These are phyloP conservation scores for Berkeleyomyces rouxiae DNA, from an alignment of 2,329 filamentous ascomycete genomes.

Conservation along the genomic window DNA sequence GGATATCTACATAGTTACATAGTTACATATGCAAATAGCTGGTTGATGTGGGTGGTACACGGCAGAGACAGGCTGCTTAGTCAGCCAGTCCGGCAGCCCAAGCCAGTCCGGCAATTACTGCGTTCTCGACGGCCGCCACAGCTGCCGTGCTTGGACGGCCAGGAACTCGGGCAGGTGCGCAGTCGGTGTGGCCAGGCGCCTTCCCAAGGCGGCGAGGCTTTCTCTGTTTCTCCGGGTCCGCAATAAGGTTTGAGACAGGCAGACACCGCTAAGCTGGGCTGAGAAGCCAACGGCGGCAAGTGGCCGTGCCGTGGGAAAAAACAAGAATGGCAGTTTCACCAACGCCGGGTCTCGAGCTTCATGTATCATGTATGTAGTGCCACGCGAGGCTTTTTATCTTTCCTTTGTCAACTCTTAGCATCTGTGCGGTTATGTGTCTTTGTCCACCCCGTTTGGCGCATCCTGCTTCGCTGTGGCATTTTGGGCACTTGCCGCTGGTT, in stretches of 20 bases:
- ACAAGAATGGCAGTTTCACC: too few relatives aligned
- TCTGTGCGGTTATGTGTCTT: too few relatives aligned
- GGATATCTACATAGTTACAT: too few relatives aligned
- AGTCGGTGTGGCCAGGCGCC: not conserved
- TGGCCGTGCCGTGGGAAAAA: too few relatives aligned
- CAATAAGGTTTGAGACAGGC: not conserved
- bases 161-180: not conserved
- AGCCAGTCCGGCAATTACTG: not conserved
- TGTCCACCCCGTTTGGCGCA: too few relatives aligned
- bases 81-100: too few relatives aligned
- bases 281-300: not conserved
- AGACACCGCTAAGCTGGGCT: not conserved
- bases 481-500: not conserved
- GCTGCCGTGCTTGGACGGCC: not conserved
- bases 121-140: not conserved
- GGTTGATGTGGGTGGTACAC: too few relatives aligned
- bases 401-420: not conserved
- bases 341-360: not conserved
- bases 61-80: too few relatives aligned
- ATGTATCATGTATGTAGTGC: not conserved
- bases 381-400: not conserved
- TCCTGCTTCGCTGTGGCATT: not conserved
- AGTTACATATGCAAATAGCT: too few relatives aligned
- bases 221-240: not conserved
- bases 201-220: not conserved